Evolutionary conservation across 805 yeast genomes (phyloP).

Genomic region (Candida ficus): DNA sequence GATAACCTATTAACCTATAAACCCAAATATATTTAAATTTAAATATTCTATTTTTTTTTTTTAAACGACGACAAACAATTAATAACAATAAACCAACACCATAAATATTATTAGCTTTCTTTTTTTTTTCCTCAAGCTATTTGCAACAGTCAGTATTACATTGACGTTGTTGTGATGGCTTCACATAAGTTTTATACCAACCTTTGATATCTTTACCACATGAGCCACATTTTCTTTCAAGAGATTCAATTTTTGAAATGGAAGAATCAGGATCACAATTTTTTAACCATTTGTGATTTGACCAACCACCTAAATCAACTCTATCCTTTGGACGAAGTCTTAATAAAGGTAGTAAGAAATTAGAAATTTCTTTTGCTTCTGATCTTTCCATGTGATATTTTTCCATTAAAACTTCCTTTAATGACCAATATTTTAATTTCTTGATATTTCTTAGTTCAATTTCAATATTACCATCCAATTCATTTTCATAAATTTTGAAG

Average conservation of each 20-base stretch:
- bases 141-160: too few species aligned
- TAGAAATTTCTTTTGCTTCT: constrained; percentile 45
- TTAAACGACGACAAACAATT: too few species aligned
- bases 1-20: too few species aligned
- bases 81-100: too few species aligned
- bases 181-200: constrained; percentile 14
- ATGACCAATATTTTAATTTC: constrained; percentile 72
- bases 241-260: not conserved
- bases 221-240: constrained; percentile 20
- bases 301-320: constrained; percentile 49
- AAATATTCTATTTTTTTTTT: too few species aligned
- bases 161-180: not conserved
- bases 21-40: too few species aligned
- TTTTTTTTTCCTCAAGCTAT: too few species aligned
- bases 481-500: constrained; percentile 36
- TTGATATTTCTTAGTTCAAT: constrained; percentile 50
- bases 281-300: constrained; percentile 48
- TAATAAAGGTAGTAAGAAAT: constrained; percentile 47
- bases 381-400: constrained; percentile 61
- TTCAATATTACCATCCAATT: constrained; percentile 15
- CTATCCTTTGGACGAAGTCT: constrained; percentile 43
- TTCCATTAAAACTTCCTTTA: constrained; percentile 62
- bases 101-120: too few species aligned
- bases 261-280: constrained; percentile 4
- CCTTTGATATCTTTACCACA: constrained; percentile 26